Percentiles rank a stretch among this genome's conserved stretches.
These are phyloP conservation scores for Apiospora sp. DNA, from an alignment of 2,329 filamentous ascomycete genomes.

Conservation along the genomic window DNA sequence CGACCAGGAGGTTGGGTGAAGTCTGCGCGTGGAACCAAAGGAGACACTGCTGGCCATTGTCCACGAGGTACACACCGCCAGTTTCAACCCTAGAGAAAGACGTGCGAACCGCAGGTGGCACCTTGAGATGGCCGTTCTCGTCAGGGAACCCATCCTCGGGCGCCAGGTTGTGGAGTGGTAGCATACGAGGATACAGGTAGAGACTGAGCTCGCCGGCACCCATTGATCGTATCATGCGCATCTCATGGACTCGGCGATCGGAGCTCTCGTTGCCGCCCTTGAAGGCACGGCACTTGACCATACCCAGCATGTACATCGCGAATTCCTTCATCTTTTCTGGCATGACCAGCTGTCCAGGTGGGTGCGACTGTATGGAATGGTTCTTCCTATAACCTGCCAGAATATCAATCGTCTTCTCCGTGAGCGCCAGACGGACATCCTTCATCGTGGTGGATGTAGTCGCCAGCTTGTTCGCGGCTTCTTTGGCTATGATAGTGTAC, in stretches of 20 bases:
- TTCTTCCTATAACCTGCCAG: conserved; percentile 92
- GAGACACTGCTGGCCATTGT: conserved; percentile 91
- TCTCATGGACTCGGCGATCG: conserved; percentile 89
- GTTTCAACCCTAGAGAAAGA: conserved; percentile 90
- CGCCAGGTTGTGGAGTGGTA: conserved; percentile 88
- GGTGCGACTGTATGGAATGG: conserved; percentile 81
- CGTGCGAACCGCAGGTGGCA: conserved; percentile 82
- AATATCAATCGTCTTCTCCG: conserved; percentile 92
- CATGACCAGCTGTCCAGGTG: conserved; percentile 90
- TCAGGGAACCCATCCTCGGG: conserved; percentile 93
- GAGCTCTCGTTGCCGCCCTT: conserved; percentile 92
- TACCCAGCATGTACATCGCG: conserved; percentile 91
- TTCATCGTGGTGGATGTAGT: conserved; percentile 76
- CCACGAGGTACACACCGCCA: conserved; percentile 91
- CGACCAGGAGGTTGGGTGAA: conserved; percentile 87
- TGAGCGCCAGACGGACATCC: conserved; percentile 82
- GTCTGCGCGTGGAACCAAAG: conserved; percentile 94
- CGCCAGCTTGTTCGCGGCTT: conserved; percentile 86
- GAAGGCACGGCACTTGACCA: conserved; percentile 91
- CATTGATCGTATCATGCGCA: conserved; percentile 89
- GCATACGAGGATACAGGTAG: conserved; percentile 94
- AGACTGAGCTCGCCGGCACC: conserved; percentile 84
- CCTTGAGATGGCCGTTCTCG: conserved; percentile 80
- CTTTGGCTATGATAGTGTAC: conserved; percentile 86
- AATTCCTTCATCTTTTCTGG: conserved; percentile 97